Evolutionary conservation across 805 yeast genomes (phyloP), one percentile per base, ranked within the genome.

Genomic region (Saccharomycopsis javanensis): DNA sequence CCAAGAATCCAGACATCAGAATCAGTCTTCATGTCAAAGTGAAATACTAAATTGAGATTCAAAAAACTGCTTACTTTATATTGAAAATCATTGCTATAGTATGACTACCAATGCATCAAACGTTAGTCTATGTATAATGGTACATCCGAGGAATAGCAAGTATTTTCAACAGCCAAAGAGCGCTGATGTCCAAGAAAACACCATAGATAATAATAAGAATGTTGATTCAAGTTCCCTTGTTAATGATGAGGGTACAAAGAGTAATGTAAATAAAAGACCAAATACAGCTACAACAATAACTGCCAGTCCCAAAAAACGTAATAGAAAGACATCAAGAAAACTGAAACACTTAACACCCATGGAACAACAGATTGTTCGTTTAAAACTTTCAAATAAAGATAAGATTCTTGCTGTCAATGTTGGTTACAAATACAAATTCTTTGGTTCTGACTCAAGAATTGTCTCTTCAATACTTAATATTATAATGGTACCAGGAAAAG

Each of bases 371-470:
- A 82, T 83, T 59, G 72, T 82, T 30, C 84, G 82, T 2, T 71
- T 94, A 54, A 90, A 90, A 65, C 62, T 69, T 5, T 64, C 69
- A 1, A 72, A 92, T 66, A 66, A 66, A 54, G 96, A 88, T 62
- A 87, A 87, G 55, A 63, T 94, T 1, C 72, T 94, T 7, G 83
- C 94, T 0, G 76, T 92, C 27, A 94, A 94, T 67, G 95, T 88
- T 2, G 99, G 99, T 0, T 94, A 92, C 71, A 90, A 89, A 68
- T 94, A 82, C 71, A 88, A 87, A 65, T 83, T 91, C 60, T 88
- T 81, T 67, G 96, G 96, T 0, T 77, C 82, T 56, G 97, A 92
- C 70, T 97, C 98, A 0, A 75, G 74, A 13, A 71, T 72, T 4
- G 96, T 85, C 0, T 77, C 95, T 11, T 71, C 75, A 52, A 75